These are phyloP conservation scores for Talaromyces sp. DNA, from an alignment of 2,329 filamentous ascomycete genomes.

Conservation along the genomic window DNA sequence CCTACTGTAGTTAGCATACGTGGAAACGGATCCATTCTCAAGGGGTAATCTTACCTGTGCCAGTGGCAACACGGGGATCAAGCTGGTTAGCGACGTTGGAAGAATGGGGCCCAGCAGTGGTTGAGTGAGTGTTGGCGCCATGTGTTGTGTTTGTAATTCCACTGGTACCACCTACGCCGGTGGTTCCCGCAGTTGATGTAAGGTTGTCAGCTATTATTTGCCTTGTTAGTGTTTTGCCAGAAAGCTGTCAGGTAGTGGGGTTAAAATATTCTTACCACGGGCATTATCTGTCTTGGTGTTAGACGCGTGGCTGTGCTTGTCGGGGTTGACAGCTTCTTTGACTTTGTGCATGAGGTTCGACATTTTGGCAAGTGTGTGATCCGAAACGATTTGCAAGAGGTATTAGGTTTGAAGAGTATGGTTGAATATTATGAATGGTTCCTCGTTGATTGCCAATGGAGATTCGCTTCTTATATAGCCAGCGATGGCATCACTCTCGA, in stretches of 20 bases:
- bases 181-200: constrained; percentile 2
- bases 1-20: constrained; percentile 2
- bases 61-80: constrained; percentile 28
- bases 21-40: not conserved
- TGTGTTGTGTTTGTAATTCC: constrained; percentile 20
- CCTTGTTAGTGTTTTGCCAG: not conserved
- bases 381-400: not conserved
- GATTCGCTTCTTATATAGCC: not conserved
- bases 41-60: constrained; percentile 10
- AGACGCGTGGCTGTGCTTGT: constrained; percentile 9
- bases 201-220: constrained; percentile 7
- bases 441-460: not conserved
- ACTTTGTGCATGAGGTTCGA: constrained; percentile 11
- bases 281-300: constrained; percentile 23
- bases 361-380: constrained; percentile 5
- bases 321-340: constrained; percentile 11
- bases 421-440: not conserved
- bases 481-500: not conserved
- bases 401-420: not conserved
- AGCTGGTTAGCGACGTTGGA: constrained; percentile 34
- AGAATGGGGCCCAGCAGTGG: constrained; percentile 30
- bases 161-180: not conserved
- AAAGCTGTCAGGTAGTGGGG: not conserved
- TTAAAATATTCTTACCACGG: constrained; percentile 6
- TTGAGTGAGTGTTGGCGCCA: constrained; percentile 16